Conservation (phyloP, 2,329 filamentous ascomycete genomes). For the Hortaea werneckii region DNA sequence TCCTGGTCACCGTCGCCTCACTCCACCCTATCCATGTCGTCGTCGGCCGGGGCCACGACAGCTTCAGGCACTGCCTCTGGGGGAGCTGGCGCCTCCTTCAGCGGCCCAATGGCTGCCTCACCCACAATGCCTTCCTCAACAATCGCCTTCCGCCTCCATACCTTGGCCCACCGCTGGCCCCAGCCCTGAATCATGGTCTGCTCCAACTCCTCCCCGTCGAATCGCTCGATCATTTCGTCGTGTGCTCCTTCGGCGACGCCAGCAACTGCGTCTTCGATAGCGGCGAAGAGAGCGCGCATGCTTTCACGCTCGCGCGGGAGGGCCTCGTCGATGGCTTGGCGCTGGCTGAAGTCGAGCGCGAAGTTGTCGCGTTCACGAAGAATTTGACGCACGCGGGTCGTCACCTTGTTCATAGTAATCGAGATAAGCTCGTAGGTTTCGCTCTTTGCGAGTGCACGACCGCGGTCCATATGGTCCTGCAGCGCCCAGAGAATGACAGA, state of each 20-base stretch:
- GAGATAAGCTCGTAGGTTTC: conserved; percentile 85
- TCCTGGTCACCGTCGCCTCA: background rate
- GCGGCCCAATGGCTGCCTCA: conserved; percentile 43
- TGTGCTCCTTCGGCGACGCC: conserved; percentile 64
- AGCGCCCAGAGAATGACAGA: conserved; percentile 88
- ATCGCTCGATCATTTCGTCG: conserved; percentile 63
- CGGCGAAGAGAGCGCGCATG: conserved; percentile 70
- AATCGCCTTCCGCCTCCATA: conserved; percentile 69
- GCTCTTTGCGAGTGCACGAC: conserved; percentile 54
- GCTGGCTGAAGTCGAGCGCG: conserved; percentile 46
- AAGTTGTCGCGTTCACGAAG: conserved; percentile 52
- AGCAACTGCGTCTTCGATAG: conserved; percentile 67
- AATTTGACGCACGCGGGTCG: conserved; percentile 73
- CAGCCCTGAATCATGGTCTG: conserved; percentile 56
- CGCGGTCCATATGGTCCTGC: conserved; percentile 47
- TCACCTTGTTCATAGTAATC: conserved; percentile 83
- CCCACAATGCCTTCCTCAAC: conserved; percentile 70
- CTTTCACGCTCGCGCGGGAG: conserved; percentile 58
- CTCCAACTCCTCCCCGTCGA: conserved; percentile 30
- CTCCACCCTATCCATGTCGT: conserved; percentile 18
- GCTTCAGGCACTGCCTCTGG: conserved; percentile 1
- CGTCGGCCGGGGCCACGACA: conserved; percentile 14
- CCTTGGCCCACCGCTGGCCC: conserved; percentile 77
- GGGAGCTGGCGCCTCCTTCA: conserved; percentile 20
- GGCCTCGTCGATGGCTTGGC: conserved; percentile 54